Evolutionary conservation across 257 asterid species (phyloP).

Genomic region (Capsicum rhomboideum): DNA sequence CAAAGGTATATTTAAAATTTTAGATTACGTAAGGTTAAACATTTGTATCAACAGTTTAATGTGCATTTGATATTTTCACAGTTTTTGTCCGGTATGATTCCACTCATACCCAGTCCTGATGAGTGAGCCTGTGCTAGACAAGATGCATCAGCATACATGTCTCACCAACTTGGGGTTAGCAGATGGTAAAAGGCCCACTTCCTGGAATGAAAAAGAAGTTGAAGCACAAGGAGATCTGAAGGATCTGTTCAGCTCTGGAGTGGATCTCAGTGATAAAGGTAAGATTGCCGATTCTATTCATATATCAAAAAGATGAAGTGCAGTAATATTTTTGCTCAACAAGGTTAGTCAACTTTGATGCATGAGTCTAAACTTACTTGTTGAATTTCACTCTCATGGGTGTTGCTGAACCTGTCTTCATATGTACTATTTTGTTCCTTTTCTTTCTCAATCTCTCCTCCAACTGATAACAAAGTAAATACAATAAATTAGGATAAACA

Average conservation of each 20-base stretch:
- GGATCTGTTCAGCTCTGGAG: not conserved
- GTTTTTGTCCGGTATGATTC: not conserved
- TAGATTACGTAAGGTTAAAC: not conserved
- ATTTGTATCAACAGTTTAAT: not conserved
- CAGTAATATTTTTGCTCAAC: not conserved
- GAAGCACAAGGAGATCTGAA: not conserved
- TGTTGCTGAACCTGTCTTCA: slow-evolving; percentile 69
- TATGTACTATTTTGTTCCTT: slow-evolving; percentile 68
- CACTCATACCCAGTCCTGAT: not conserved
- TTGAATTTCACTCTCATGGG: slow-evolving; percentile 70
- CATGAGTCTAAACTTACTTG: slow-evolving; percentile 41
- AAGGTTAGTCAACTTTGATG: not conserved
- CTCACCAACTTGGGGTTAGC: not conserved
- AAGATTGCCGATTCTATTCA: not conserved
- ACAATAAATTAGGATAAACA: not conserved
- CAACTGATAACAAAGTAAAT: slow-evolving; percentile 39
- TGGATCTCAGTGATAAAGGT: not conserved
- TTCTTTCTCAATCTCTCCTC: slow-evolving; percentile 92
- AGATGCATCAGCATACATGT: not conserved
- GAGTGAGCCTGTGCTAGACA: not conserved
- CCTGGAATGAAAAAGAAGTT: not conserved
- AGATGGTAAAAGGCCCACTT: not conserved
- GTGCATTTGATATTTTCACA: not conserved
- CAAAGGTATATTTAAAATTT: not conserved
- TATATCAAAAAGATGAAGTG: not conserved